Evolutionary conservation across 148 eudicot species (phyloP).

Genomic region (Persicaria maculosa): DNA sequence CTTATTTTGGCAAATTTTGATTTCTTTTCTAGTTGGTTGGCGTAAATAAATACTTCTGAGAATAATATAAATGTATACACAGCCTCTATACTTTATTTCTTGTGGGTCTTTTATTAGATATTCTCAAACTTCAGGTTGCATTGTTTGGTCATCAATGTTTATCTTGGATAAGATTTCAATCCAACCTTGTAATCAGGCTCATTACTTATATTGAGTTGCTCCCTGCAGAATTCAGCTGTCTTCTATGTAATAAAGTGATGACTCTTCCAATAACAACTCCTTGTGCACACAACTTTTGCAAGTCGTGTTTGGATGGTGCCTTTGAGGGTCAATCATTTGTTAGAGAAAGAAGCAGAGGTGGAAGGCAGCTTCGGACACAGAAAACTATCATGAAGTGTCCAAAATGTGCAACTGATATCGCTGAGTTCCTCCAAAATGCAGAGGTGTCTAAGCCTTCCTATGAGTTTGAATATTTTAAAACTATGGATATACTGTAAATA

Average conservation of each 20-base stretch:
- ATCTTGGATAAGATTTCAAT: too few species aligned
- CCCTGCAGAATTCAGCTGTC: slow-evolving; percentile 59
- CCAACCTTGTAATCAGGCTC: too few species aligned
- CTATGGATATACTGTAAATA: too few species aligned
- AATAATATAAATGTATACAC: neutral
- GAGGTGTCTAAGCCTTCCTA: slow-evolving; percentile 28
- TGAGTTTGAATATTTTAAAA: too few species aligned
- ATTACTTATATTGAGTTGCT: neutral
- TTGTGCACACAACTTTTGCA: slow-evolving; percentile 87
- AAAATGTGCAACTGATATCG: slow-evolving; percentile 58
- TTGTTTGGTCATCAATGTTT: neutral
- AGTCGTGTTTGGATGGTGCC: slow-evolving; percentile 56
- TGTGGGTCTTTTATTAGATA: too few species aligned
- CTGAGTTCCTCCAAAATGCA: slow-evolving; percentile 64
- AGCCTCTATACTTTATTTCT: too few species aligned
- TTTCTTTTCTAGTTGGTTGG: neutral
- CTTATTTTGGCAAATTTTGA: neutral
- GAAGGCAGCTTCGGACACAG: slow-evolving; percentile 59
- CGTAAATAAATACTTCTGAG: neutral
- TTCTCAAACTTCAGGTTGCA: too few species aligned
- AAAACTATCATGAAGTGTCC: slow-evolving; percentile 81
- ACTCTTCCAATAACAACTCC: slow-evolving; percentile 74
- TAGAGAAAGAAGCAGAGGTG: slow-evolving; percentile 55
- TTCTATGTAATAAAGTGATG: slow-evolving; percentile 60
- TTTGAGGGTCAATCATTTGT: slow-evolving; percentile 55